These are phyloP conservation scores for Fraxinus velutina DNA, from an alignment of 305 asterid genomes.

Conservation along the genomic window DNA sequence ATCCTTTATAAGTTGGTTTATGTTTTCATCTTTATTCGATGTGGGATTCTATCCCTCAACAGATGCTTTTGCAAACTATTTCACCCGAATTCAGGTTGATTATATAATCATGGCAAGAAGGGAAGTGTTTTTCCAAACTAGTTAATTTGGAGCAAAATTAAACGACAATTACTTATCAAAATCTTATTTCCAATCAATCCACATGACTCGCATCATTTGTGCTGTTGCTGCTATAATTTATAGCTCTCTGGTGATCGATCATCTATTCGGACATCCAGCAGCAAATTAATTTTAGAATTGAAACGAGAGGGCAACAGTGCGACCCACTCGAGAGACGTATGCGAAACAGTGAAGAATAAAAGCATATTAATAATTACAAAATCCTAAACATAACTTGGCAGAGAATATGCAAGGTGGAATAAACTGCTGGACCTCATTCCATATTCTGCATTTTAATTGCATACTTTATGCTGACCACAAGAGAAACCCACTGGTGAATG, in stretches of 20 bases:
- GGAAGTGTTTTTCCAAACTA: not conserved
- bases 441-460: not conserved
- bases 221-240: not conserved
- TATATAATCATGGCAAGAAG: not conserved
- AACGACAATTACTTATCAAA: not conserved
- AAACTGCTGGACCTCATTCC: conserved; percentile 13
- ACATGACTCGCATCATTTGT: not conserved
- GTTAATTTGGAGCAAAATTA: not conserved
- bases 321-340: not conserved
- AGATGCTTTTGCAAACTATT: not conserved
- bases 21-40: no score
- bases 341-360: not conserved
- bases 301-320: not conserved
- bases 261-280: not conserved
- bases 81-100: not conserved
- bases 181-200: not conserved
- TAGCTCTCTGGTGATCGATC: not conserved
- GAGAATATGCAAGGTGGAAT: not conserved
- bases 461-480: not conserved
- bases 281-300: not conserved
- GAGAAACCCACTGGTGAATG: not conserved
- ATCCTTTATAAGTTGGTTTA: no score
- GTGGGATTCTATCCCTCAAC: no score
- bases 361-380: not conserved
- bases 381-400: not conserved